Evolutionary conservation across 768 basidiomycete genomes (phyloP).

Genomic region (Coprinopsis cinerea): DNA sequence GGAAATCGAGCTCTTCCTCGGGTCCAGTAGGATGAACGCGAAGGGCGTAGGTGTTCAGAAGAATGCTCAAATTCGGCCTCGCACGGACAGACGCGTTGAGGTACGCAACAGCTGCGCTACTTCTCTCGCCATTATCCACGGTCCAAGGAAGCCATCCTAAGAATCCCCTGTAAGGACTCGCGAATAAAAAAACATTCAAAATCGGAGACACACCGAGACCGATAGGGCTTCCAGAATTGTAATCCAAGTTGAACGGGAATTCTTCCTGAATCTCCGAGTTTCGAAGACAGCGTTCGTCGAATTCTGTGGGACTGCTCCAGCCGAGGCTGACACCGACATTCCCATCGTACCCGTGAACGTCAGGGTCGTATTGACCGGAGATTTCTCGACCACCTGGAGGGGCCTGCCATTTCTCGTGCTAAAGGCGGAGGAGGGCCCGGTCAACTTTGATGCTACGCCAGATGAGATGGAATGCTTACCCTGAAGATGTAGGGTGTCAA

Average conservation of each 20-base stretch:
- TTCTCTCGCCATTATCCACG: slow-evolving; percentile 21
- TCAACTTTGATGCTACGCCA: slow-evolving; percentile 1
- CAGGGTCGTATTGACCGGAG: slow-evolving; percentile 30
- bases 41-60: slow-evolving; percentile 24
- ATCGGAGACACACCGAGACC: slow-evolving; percentile 23
- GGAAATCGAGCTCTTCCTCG: background rate
- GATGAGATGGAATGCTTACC: slow-evolving; percentile 14
- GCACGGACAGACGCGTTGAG: slow-evolving; percentile 18
- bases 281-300: slow-evolving; percentile 26
- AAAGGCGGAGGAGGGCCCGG: background rate
- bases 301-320: slow-evolving; percentile 21
- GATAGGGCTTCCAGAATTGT: slow-evolving; percentile 24
- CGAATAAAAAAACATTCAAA: background rate
- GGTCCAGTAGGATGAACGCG: slow-evolving; percentile 17
- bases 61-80: slow-evolving; percentile 25
- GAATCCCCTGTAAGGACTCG: background rate
- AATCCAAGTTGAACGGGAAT: slow-evolving; percentile 22
- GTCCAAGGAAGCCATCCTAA: slow-evolving; percentile 20
- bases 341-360: slow-evolving; percentile 30
- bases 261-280: slow-evolving; percentile 19
- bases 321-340: slow-evolving; percentile 26
- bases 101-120: slow-evolving; percentile 27
- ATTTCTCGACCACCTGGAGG: slow-evolving; percentile 34
- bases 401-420: slow-evolving; percentile 32
- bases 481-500: background rate